Percentiles rank a stretch among this genome's conserved stretches.
These are phyloP conservation scores for Pugionium dolabratum DNA, from an alignment of 345 rosid species.

Conservation along the genomic window DNA sequence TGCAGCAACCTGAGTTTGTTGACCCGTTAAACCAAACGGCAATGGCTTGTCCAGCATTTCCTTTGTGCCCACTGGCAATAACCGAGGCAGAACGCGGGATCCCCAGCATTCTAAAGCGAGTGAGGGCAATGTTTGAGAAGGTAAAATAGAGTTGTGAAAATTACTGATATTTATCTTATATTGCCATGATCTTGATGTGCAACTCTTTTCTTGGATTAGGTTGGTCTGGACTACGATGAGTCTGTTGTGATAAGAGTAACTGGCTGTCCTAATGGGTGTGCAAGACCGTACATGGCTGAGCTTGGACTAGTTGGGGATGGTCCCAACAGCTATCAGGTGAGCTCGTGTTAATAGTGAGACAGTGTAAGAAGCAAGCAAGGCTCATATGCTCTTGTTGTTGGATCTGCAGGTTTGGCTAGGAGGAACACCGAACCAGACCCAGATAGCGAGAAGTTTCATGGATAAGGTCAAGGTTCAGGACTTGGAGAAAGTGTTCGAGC, in stretches of 20 bases:
- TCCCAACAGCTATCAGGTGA: slow-evolving; percentile 84
- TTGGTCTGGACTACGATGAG: slow-evolving; percentile 49
- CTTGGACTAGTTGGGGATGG: too few relatives aligned
- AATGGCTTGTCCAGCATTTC: slow-evolving; percentile 99
- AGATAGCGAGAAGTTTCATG: too few relatives aligned
- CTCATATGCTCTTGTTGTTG: slow-evolving; percentile 16
- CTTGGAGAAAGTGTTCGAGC: slow-evolving; percentile 88
- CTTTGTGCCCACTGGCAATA: slow-evolving; percentile 92
- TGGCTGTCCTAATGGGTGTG: too few relatives aligned
- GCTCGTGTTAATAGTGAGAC: neutral
- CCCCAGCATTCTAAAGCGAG: slow-evolving; percentile 34
- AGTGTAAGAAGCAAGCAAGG: neutral
- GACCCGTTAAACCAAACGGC: slow-evolving; percentile 91
- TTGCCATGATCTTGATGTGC: slow-evolving; percentile 13
- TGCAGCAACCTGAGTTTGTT: slow-evolving; percentile 81
- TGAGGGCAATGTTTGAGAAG: slow-evolving; percentile 92
- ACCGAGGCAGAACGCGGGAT: slow-evolving; percentile 41
- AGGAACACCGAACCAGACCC: too few relatives aligned
- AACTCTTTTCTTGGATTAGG: slow-evolving; percentile 49
- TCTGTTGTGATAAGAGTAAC: too few relatives aligned
- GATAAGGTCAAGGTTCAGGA: too few relatives aligned
- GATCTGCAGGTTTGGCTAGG: slow-evolving; percentile 73
- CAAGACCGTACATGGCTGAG: too few relatives aligned
- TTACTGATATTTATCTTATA: slow-evolving; percentile 1
- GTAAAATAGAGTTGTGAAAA: slow-evolving; percentile 37